Base-by-base conservation (phyloP, 208 protist species). In the Leishmania amazonensis region DNA sequence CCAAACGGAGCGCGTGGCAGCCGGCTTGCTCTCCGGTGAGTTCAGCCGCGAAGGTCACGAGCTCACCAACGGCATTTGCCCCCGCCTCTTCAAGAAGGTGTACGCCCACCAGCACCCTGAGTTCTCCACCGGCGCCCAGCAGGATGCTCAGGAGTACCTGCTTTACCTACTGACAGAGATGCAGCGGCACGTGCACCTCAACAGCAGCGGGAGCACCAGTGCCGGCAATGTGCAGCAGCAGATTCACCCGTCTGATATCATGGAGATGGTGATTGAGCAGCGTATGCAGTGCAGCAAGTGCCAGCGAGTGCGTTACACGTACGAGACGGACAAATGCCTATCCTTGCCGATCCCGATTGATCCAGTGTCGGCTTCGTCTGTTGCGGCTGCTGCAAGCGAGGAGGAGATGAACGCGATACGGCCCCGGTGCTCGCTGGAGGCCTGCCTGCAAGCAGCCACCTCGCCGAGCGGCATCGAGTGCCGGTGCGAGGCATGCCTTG, bases 91-190 rank as follows among this genome's bases (percentile, higher is more conserved):
- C 83, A 99, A 99, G 89, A 91, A 81, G 47, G 90, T 99, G n/a
- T 95, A 99, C 73, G 97, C 95, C 35, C 83, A 93, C 40, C 86
- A 86, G 42, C 98, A 99, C 86, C 84, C 95, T n/a, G 98, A 99
- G 77, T 99, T 99, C 76, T 95, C 91, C 58, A 99, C 95, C 2
- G 93, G 89, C 35, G 74, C 88, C 38, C 99, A 99, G 89, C 99
- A 99, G 86, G 99, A 99, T 84, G 97, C 98, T 1, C 85, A 97
- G 35, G 98, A 99, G 85, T 99, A 99, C 85, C 90, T 99, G 54
- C 89, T 98, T 73, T 97, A 99, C 87, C 78, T 99, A 0, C 65
- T 99, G 4, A 88, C 96, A 60, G 84, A 94, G 77, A 92, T 99
- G 81, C 84, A 87, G 35, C 92, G 95, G 54, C 78, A 94, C 76